A percentile compares a stretch with the other conserved stretches of the same genome.
These are phyloP conservation scores for Teunomyces aglyptinius DNA, from an alignment of 805 yeast genomes.

Conservation along the genomic window DNA sequence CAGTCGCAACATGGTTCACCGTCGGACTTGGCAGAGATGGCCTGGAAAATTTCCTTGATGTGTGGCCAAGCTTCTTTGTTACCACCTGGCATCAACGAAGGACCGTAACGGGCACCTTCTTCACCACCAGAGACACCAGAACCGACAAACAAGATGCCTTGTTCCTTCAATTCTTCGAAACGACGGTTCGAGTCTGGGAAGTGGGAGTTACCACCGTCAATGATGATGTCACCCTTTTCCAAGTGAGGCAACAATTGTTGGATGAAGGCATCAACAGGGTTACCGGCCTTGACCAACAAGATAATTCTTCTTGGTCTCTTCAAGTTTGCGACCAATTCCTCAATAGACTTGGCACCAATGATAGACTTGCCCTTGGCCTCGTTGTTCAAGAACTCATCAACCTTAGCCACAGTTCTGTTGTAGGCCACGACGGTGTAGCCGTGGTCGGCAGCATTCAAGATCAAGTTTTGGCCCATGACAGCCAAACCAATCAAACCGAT, in stretches of 20 bases:
- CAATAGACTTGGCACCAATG: constrained; percentile 90
- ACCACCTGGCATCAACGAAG: constrained; percentile 99
- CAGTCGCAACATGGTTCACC: constrained; percentile 99
- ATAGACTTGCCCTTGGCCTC: constrained; percentile 98
- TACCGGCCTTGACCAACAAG: constrained; percentile 93
- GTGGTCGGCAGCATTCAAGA: constrained; percentile 97
- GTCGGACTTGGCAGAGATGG: constrained; percentile 92
- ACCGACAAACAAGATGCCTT: constrained; percentile 93
- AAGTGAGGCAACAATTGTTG: constrained; percentile 83
- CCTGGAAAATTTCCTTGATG: constrained; percentile 94
- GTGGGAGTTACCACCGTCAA: constrained; percentile 99
- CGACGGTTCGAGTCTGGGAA: constrained; percentile 99
- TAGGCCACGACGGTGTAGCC: constrained; percentile 97
- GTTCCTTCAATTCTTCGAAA: constrained; percentile 77
- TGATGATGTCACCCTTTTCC: constrained; percentile 96
- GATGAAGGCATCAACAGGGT: constrained; percentile 90
- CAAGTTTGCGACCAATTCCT: constrained; percentile 82
- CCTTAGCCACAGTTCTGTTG: constrained; percentile 97
- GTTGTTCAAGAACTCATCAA: constrained; percentile 86
- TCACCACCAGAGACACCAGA: constrained; percentile 99
- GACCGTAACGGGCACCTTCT: constrained; percentile 99
- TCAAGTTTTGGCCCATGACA: constrained; percentile 99
- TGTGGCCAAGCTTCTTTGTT: constrained; percentile 98
- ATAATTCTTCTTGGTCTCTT: constrained; percentile 97
- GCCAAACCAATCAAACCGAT: constrained; percentile 98